phyloP scores from a whole-genome alignment of 805 yeast species.

The Starmerella apis region DNA sequence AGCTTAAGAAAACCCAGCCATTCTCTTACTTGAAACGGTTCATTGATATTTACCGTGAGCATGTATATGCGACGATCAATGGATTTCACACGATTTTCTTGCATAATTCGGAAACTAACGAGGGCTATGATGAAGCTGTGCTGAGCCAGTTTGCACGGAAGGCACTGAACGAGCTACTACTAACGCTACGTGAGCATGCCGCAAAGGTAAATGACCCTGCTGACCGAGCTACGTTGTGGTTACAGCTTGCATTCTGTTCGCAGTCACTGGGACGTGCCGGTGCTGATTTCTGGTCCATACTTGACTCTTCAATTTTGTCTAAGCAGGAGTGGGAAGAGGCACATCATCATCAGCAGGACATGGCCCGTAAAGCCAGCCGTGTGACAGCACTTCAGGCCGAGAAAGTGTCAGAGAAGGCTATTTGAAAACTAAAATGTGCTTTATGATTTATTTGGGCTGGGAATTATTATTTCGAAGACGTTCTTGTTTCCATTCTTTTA shows the following conservation, averaged over 20 bases:
- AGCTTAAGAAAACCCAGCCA: conserved; percentile 44
- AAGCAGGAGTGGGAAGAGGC: conserved; percentile 38
- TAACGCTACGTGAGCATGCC: conserved; percentile 21
- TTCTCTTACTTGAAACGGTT: conserved; percentile 64
- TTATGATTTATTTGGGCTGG: background rate
- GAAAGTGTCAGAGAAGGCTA: background rate
- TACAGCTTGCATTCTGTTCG: conserved; percentile 83
- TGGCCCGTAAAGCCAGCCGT: conserved; percentile 19
- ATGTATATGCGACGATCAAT: conserved; percentile 60
- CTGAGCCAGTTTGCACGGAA: conserved; percentile 27
- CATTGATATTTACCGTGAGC: conserved; percentile 77
- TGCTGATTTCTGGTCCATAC: conserved; percentile 50
- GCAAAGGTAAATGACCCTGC: conserved; percentile 29
- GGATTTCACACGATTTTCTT: conserved; percentile 56
- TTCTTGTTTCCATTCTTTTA: conserved; percentile 2
- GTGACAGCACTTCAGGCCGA: conserved; percentile 8
- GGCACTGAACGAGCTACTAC: conserved; percentile 25
- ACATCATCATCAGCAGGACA: conserved; percentile 37
- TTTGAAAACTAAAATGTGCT: background rate
- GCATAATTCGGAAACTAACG: conserved; percentile 14
- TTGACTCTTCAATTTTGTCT: conserved; percentile 25
- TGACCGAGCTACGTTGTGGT: conserved; percentile 37
- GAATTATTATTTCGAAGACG: background rate
- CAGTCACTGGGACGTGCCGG: conserved; percentile 66
- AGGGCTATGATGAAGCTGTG: background rate